Evolutionary conservation across 768 basidiomycete species (phyloP), one percentile per base, ranked within the genome.

Genomic region (Lactarius vividus): DNA sequence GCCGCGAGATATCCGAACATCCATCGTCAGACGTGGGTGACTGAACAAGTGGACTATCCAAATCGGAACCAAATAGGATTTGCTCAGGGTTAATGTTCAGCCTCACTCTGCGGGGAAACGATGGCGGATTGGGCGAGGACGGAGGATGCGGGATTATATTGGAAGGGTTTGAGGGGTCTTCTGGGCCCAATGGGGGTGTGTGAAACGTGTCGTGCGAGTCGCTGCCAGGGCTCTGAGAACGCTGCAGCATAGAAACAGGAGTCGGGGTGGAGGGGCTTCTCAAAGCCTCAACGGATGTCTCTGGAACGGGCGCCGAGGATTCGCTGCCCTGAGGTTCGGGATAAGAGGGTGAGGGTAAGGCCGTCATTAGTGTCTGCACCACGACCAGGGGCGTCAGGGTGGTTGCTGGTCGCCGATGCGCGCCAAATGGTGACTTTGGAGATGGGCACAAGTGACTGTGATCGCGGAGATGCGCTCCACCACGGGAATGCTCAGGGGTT

Each of bases 231-330:
- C n/a, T 54, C 18, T 26, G 57, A 54, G 52, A 35, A 35, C 2
- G 20, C 9, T 7, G 26, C 8, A 16, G 57, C 31, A 67, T 29
- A 2, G 62, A 67, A 54, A 26, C 52, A 13, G 62, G 66, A 18
- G 66, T 67, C 1, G 66, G 61, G 15, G 66, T 67, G 42, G 59
- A 44, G 3, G 65, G 65, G 29, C 61, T 66, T 18, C 4, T 8
- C 28, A 63, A 20, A 33, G 26, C 1, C 4, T 54, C 58, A 2
- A 33, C 40, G 20, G 10, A 31, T 37, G 57, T 53, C 13, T 13
- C 57, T 35, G 52, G 49, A 37, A 29, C 39, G 6, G 49, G 53
- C 20, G 13, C 26, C 40, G 39, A 33, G 20, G 33, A 3, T 7
- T 35, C 35, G 2, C 42, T 29, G 1, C 35, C 39, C 33, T 54